phyloP scores from a whole-genome alignment of 257 asterid species.

The Forsythia suspensa region DNA sequence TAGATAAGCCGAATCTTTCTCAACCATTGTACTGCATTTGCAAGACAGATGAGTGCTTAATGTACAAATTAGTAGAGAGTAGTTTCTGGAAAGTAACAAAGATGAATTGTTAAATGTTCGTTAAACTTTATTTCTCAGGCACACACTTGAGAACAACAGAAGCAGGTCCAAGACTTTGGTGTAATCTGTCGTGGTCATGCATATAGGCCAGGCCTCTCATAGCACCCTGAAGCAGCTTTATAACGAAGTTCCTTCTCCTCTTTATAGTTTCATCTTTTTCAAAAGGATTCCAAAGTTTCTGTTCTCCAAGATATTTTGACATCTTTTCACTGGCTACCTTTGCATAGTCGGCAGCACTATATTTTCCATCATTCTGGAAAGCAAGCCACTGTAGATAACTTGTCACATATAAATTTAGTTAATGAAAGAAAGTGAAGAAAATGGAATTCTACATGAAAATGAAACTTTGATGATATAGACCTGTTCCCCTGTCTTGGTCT shows the following conservation, averaged over 20 bases:
- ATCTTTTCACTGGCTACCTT: conserved; percentile 67
- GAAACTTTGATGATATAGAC: conserved; percentile 28
- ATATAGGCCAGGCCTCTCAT: conserved; percentile 72
- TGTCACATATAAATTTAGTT: background rate
- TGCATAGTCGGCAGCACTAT: conserved; percentile 86
- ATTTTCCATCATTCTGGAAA: conserved; percentile 80
- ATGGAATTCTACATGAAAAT: conserved; percentile 10
- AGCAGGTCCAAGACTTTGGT: conserved; percentile 96
- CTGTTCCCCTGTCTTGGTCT: conserved; percentile 97
- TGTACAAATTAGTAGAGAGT: conserved; percentile 2
- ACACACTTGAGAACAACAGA: conserved; percentile 82
- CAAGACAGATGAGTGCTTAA: conserved; percentile 22
- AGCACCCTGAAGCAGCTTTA: conserved; percentile 70
- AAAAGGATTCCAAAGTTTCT: conserved; percentile 75
- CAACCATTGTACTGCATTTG: conserved; percentile 69
- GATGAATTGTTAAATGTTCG: background rate
- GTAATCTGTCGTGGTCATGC: conserved; percentile 77
- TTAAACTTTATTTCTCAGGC: conserved; percentile 7
- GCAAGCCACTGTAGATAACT: conserved; percentile 81
- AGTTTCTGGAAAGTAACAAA: background rate
- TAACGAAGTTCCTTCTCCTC: conserved; percentile 63
- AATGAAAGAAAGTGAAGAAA: background rate
- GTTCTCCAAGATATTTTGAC: conserved; percentile 55
- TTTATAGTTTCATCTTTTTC: conserved; percentile 67
- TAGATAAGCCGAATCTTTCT: conserved; percentile 78